phyloP scores from a whole-genome alignment of 129 eudicot genomes.

The Artemisia argyi region DNA sequence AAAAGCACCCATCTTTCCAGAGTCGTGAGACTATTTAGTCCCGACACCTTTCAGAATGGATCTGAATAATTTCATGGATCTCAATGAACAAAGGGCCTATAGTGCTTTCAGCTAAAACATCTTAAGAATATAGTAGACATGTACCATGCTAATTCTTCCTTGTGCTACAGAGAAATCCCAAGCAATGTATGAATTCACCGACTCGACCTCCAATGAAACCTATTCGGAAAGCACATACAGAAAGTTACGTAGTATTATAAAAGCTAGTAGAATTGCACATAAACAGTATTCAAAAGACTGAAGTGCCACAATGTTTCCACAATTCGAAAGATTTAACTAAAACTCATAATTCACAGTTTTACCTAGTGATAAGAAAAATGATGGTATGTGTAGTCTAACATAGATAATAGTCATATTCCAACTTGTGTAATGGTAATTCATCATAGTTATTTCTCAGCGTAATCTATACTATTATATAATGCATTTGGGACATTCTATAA shows the following conservation, averaged over 20 bases:
- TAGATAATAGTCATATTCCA: no score
- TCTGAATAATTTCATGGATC: conserved; percentile 13
- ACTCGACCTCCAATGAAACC: conserved; percentile 71
- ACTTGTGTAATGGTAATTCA: no score
- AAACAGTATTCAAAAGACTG: no score
- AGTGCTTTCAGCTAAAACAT: neutral
- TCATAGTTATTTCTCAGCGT: no score
- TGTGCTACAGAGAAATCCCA: conserved; percentile 87
- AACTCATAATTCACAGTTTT: no score
- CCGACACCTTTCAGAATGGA: neutral
- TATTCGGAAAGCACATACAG: conserved; percentile 19
- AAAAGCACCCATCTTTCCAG: no score
- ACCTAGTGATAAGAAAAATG: no score
- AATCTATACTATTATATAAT: no score
- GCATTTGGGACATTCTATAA: no score
- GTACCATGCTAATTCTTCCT: conserved; percentile 73
- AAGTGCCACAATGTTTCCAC: no score
- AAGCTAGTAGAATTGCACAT: neutral
- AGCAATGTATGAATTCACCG: conserved; percentile 83
- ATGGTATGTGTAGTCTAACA: no score
- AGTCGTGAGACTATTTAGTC: neutral
- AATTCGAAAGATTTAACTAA: no score
- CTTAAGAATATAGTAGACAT: neutral
- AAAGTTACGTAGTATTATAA: neutral
- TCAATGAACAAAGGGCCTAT: neutral